Conservation (phyloP, 805 yeast species). For the Ogataea methanolica region DNA sequence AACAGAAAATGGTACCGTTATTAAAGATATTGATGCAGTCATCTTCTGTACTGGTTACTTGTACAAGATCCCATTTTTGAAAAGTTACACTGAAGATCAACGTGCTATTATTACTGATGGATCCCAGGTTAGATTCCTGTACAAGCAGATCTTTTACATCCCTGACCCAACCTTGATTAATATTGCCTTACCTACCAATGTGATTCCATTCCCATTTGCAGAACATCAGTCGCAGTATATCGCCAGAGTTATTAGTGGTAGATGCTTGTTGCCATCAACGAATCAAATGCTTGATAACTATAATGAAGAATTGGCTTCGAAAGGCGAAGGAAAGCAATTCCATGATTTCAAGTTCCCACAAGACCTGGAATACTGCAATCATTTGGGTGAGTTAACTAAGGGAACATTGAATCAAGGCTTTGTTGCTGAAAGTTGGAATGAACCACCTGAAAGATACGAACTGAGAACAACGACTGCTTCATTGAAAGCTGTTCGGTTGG, state of each 20-base stretch:
- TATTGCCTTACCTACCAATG: constrained; percentile 57
- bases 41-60: constrained; percentile 72
- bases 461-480: no score
- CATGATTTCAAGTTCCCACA: constrained; percentile 52
- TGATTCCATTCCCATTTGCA: constrained; percentile 58
- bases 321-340: constrained; percentile 42
- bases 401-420: no score
- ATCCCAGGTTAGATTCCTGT: constrained; percentile 45
- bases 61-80: constrained; percentile 56
- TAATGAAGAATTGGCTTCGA: constrained; percentile 30
- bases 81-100: constrained; percentile 21
- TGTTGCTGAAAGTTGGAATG: no score
- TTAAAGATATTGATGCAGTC: constrained; percentile 47
- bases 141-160: constrained; percentile 55
- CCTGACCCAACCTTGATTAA: constrained; percentile 63
- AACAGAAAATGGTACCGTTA: constrained; percentile 44
- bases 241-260: constrained; percentile 57
- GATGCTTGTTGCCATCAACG: constrained; percentile 44
- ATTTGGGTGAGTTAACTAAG: constrained; percentile 12
- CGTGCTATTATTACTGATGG: constrained; percentile 44
- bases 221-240: constrained; percentile 64
- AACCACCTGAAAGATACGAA: no score
- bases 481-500: no score
- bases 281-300: constrained; percentile 45
- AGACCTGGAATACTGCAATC: constrained; percentile 48